Evolutionary conservation across 768 basidiomycete species (phyloP), one percentile per base, ranked within the genome.

Genomic region (Cystobasidiopsis lactophilus): DNA sequence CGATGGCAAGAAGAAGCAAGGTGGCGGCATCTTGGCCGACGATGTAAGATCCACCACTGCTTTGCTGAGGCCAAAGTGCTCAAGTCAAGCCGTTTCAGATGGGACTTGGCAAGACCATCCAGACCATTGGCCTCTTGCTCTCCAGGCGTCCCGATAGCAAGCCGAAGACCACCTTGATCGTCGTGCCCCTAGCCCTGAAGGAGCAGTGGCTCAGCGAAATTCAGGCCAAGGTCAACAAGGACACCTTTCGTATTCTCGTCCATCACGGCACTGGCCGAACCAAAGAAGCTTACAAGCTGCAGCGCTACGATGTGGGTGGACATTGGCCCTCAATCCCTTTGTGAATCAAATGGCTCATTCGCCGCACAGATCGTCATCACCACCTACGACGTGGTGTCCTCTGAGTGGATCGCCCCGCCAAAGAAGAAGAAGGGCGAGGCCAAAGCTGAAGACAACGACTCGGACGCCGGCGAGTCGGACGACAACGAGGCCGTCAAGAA

Each of bases 131-230:
- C 0, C 76, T 85, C 1, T 89, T 98, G 39, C 77, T 85, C 0
- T 85, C 84, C 0, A 73, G 75, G 3, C 75, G 82, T 7, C 75
- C 71, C 19, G 77, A 77, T 55, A 72, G 74, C 3, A 83, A 91
- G 60, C 74, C 71, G 57, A 72, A 72, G 21, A 78, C 77, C 14
- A 24, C 49, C 26, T 89, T 91, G 18, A 81, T 96, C 35, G 70
- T 95, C 29, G 83, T 81, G 49, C 91, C 91, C 2, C 73, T 93
- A 13, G 76, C 82, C 14, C 75, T 98, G 13, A 77, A 93, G 51
- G 74, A 75, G 13, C 93, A 98, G 66, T 98, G 91, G 91, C 79
- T 79, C 10, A 71, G 75, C 7, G 91, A 98, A 65, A 77, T 86
- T 43, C 65, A 74, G 50, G 83, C 78, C 59, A 58, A 69, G 63